Percentiles rank a stretch among this genome's conserved stretches.
Conservation (phyloP, 164 flowering plant genomes). For the Vitis amurensis region DNA sequence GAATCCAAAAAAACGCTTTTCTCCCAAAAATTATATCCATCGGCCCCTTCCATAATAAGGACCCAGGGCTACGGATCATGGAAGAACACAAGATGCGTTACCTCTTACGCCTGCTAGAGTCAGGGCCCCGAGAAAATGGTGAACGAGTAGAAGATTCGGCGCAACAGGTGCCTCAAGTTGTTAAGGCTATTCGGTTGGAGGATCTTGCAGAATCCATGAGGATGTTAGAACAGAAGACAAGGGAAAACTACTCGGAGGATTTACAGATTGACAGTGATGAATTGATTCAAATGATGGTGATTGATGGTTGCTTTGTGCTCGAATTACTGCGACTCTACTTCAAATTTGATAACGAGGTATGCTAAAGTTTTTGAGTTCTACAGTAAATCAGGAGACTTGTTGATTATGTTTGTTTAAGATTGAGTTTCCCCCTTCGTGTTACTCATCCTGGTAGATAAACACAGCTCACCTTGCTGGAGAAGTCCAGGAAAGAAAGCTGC, state of each 20-base stretch:
- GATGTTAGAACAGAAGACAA: neutral
- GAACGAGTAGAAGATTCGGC: neutral
- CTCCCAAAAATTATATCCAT: constrained; percentile 22
- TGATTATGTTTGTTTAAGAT: no score
- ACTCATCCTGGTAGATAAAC: no score
- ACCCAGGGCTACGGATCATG: constrained; percentile 12
- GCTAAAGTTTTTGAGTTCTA: neutral
- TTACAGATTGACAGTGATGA: neutral
- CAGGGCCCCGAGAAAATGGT: neutral
- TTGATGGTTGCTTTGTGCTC: constrained; percentile 7
- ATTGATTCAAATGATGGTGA: constrained; percentile 1
- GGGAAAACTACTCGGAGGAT: neutral
- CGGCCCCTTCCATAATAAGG: constrained; percentile 23
- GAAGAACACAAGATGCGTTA: constrained; percentile 28
- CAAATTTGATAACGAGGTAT: no score
- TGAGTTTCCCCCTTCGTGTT: no score
- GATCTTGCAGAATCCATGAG: neutral
- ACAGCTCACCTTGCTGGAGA: no score
- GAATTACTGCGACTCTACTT: neutral
- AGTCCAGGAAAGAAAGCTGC: no score
- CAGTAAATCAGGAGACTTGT: neutral
- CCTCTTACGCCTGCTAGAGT: constrained; percentile 18
- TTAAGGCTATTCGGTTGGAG: neutral
- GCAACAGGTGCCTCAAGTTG: neutral
- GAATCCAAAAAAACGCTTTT: constrained; percentile 8